Evolutionary conservation across 2,329 filamentous ascomycete genomes (phyloP), one percentile per base, ranked within the genome.

Genomic region (Fusarium sp.): DNA sequence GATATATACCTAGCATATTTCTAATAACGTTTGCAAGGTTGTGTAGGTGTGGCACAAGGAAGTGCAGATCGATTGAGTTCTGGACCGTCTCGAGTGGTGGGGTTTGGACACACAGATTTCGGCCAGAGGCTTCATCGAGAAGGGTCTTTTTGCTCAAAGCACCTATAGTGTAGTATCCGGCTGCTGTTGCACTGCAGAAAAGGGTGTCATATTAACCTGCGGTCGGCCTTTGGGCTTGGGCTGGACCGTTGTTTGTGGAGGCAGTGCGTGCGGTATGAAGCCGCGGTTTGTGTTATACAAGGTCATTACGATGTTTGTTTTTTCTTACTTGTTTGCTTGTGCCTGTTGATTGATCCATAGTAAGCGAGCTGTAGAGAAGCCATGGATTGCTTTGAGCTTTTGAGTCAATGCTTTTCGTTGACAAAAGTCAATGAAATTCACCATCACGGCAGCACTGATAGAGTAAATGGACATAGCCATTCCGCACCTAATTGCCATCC

Each of bases 21-120:
- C 43, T 28, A 55, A 57, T 61, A 57, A 55, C 59, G 49, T 66
- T 67, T 58, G 47, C 60, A 55, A 59, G 69, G 60, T 61, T 68
- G 55, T 47, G 62, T 55, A 61, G 61, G 68, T 72, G 73, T 75
- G 73, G 73, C 73, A 74, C 73, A 71, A 63, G 59, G 63, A 74
- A 61, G 63, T 74, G 73, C 73, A 75, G 73, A 73, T 75, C 73
- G 59, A 75, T 75, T 57, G 66, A 74, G 73, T 74, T 75, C 73
- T 74, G 72, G 73, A 75, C 73, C 73, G 66, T 74, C 63, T 57
- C 59, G 57, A 55, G 59, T 69, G 62, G 72, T 73, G 71, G 71
- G 72, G 72, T 66, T 63, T 66, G 60, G 57, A 45, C 47, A 57
- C 47, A 62, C 62, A 43, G 63, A 64, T 64, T 64, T 45, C 58